These are phyloP conservation scores for Salix purpurea DNA, from an alignment of 345 rosid genomes.

Conservation along the genomic window DNA sequence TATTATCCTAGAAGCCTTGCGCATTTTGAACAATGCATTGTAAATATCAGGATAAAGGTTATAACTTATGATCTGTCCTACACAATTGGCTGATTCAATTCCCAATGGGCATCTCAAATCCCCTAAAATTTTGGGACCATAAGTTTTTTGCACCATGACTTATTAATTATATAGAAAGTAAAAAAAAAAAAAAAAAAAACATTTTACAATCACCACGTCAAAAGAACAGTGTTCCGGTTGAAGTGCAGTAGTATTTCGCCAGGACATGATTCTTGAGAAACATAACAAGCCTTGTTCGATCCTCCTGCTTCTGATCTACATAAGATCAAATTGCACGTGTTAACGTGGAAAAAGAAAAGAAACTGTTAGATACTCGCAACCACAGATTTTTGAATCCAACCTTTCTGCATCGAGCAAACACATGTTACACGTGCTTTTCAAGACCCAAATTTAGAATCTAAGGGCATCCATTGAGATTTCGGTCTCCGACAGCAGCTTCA, in stretches of 20 bases:
- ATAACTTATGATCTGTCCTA: neutral
- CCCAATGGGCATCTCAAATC: neutral
- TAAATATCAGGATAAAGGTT: neutral
- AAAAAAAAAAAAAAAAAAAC: too few relatives aligned
- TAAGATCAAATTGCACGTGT: neutral
- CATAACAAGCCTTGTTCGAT: neutral
- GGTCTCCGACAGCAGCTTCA: conserved; percentile 51
- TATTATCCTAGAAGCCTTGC: too few relatives aligned
- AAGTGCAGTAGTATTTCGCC: neutral
- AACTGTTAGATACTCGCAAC: too few relatives aligned
- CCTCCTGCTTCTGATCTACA: neutral
- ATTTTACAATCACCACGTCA: too few relatives aligned
- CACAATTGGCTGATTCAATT: neutral
- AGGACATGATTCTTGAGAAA: neutral
- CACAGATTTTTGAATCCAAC: too few relatives aligned
- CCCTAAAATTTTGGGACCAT: neutral
- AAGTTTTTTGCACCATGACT: neutral
- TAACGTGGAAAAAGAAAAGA: too few relatives aligned
- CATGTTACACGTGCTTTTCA: too few relatives aligned
- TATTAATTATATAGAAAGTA: too few relatives aligned
- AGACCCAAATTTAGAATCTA: neutral
- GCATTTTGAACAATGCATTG: too few relatives aligned
- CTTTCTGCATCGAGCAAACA: too few relatives aligned
- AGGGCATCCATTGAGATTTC: conserved; percentile 20
- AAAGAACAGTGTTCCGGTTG: neutral